Base-by-base conservation (phyloP, 2,329 filamentous ascomycete genomes). In the Fusarium equiseti region DNA sequence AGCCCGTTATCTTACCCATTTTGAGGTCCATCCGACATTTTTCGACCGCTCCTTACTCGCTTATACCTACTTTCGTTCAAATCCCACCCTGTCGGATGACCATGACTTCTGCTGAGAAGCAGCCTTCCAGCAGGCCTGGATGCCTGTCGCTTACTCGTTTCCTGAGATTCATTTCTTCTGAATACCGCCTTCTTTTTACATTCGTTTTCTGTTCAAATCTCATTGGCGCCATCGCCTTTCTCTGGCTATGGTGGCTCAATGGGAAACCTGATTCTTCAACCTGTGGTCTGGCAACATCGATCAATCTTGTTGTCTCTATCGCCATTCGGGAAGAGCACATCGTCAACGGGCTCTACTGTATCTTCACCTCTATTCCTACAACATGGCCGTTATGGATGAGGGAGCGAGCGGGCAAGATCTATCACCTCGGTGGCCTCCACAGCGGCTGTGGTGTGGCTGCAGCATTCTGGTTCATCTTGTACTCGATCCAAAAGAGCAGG, bases 181-280 rank as follows among this genome's bases (percentile, higher is more conserved):
- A 72, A 46, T 88, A 88, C 72, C 81, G 86, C 11, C 81, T 84
- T 10, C 80, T 88, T 10, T 87, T 88, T 72, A 81, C 83, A 8
- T 43, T 85, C 18, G 80, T 85, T 24, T 82, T 85, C 57, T 68
- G 85, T 27, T 77, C 76, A 66, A 88, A 88, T 68, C 70, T 81
- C 18, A 16, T 32, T 16, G 70, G 70, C 9, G 67, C 63, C 3
- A 50, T 71, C 1, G 8, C 50, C 2, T 71, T 71, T 40, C 22
- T 71, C 10, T 71, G 68, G 68, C 29, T 52, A 4, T 71, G 68
- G 68, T 71, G 40, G 78, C 15, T 75, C 66, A 31, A 76, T 70
- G 54, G 76, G 67, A 59, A 76, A 77, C 18, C 81, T 75, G 44
- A 45, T n/a, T n/a, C 53, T 3, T 38, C 77, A 32, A 84, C 83